Percentiles rank a stretch among this genome's conserved stretches.
Conservation (phyloP, 345 rosid genomes). For the Corchorus capsularis region DNA sequence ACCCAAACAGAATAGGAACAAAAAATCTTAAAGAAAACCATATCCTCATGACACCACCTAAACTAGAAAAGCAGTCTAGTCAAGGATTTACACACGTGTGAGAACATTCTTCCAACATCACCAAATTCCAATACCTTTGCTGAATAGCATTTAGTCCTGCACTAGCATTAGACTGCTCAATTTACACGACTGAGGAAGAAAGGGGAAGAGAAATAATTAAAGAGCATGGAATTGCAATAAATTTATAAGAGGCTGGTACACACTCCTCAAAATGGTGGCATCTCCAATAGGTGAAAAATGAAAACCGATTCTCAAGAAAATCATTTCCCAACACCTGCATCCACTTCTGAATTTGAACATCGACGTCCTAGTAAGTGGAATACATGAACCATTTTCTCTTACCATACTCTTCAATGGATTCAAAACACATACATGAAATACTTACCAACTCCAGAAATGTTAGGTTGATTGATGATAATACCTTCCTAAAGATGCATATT, state of each 20-base stretch:
- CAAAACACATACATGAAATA: background rate
- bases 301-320: constrained; percentile 4
- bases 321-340: constrained; percentile 8
- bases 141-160: background rate
- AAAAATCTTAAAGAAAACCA: constrained; percentile 7
- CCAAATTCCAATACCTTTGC: background rate
- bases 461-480: background rate
- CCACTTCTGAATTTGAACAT: background rate
- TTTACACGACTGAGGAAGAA: background rate
- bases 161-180: background rate
- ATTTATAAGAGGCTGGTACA: background rate
- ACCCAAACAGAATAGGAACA: background rate
- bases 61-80: constrained; percentile 6
- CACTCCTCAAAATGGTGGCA: constrained; percentile 3
- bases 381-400: background rate
- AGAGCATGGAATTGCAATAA: background rate
- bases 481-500: background rate
- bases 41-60: background rate
- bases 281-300: background rate
- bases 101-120: constrained; percentile 5
- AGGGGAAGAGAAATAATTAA: background rate
- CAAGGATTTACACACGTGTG: background rate
- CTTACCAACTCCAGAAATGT: constrained; percentile 1
- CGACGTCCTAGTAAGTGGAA: background rate
- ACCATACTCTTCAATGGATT: background rate